These are phyloP conservation scores for Fagus crenata DNA, from an alignment of 306 rosid species.

Conservation along the genomic window DNA sequence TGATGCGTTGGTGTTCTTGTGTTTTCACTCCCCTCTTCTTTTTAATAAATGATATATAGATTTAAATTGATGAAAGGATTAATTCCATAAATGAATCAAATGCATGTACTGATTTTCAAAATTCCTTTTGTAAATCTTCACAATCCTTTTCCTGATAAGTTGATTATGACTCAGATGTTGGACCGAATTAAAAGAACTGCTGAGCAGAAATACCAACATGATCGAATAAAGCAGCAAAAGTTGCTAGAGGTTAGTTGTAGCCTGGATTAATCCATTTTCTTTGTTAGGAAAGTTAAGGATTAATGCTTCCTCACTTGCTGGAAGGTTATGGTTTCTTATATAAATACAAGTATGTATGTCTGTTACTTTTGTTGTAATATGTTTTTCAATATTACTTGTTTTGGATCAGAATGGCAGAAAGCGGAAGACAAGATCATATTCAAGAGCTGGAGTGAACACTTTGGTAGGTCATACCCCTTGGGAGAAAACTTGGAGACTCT, in stretches of 20 bases:
- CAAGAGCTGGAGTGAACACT: conserved; percentile 24
- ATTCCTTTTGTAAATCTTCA: background rate
- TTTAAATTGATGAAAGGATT: conserved; percentile 10
- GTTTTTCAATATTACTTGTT: background rate
- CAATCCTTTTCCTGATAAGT: conserved; percentile 16
- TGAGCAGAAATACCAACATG: conserved; percentile 31
- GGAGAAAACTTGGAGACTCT: background rate
- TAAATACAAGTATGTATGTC: background rate
- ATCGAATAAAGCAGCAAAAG: conserved; percentile 31
- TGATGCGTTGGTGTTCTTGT: background rate
- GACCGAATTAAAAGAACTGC: conserved; percentile 19
- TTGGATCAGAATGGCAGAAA: conserved; percentile 34
- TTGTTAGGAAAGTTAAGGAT: conserved; percentile 7
- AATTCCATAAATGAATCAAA: background rate
- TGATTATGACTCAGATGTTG: conserved; percentile 29
- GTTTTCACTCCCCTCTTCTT: conserved; percentile 18
- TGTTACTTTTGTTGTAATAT: conserved; percentile 10
- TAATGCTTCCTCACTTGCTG: conserved; percentile 19
- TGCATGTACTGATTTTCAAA: conserved; percentile 4
- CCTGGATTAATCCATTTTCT: conserved; percentile 26
- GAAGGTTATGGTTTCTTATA: conserved; percentile 3
- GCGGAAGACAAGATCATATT: conserved; percentile 28
- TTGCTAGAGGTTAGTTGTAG: conserved; percentile 29
- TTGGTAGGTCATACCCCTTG: conserved; percentile 36
- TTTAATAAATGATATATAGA: conserved; percentile 8